Evolutionary conservation across 1,284 basidiomycete genomes (phyloP).

Genomic region (Cutaneotrichosporon curvatum): DNA sequence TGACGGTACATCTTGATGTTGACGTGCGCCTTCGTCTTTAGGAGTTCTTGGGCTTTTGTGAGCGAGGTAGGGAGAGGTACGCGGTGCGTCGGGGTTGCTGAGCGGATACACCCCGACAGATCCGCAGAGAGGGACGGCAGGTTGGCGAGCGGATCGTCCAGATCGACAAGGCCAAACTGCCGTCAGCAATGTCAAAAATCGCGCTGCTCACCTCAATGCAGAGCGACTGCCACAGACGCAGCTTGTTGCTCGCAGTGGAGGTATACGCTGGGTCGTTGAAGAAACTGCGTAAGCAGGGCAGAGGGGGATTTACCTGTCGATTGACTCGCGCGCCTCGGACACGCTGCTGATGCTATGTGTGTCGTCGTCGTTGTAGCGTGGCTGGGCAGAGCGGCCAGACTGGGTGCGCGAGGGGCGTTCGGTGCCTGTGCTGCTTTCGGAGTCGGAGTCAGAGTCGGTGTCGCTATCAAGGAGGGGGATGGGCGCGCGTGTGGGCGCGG

Average conservation of each 20-base stretch:
- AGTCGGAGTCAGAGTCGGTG: too few species aligned
- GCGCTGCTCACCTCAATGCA: constrained; percentile 34
- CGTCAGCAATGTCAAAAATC: background rate
- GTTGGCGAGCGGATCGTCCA: background rate
- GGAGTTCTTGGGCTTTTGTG: constrained; percentile 23
- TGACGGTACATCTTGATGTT: constrained; percentile 37
- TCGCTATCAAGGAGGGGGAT: too few species aligned
- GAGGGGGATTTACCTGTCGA: constrained; percentile 5
- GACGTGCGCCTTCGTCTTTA: constrained; percentile 32
- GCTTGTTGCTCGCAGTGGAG: constrained; percentile 29
- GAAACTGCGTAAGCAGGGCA: constrained; percentile 9
- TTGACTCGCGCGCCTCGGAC: constrained; percentile 7
- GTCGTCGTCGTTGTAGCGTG: background rate
- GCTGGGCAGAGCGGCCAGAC: background rate
- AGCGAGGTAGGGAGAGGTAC: constrained; percentile 28
- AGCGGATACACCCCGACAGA: constrained; percentile 3
- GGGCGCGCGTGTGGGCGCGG: too few species aligned
- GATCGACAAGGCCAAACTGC: constrained; percentile 25
- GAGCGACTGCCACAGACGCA: constrained; percentile 41
- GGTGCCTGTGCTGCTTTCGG: background rate
- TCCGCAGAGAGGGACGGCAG: background rate
- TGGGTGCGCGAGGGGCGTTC: background rate
- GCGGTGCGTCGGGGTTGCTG: constrained; percentile 7
- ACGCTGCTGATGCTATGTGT: constrained; percentile 1
- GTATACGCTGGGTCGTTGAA: constrained; percentile 17